Base-by-base conservation (phyloP, 1,284 basidiomycete genomes). In the Tremellales sp. region DNA sequence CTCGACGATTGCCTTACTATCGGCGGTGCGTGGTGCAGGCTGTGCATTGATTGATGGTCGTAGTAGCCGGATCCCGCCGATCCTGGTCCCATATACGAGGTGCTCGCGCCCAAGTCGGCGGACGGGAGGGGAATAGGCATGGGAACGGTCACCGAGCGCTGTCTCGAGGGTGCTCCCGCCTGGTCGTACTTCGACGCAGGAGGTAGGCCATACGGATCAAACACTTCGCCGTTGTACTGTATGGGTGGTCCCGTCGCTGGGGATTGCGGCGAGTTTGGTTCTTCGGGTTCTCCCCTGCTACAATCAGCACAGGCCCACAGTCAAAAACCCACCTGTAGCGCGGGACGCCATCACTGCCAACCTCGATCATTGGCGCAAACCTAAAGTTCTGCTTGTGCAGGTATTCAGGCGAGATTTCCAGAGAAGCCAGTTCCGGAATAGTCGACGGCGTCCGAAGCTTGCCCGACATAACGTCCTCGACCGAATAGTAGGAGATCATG, bases 401-500 rank as follows among this genome's bases (percentile, higher is more conserved):
- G 58, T 92, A 92, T 58, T 90, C 87, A 19, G 86, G 84, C 56
- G 83, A 85, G 67, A 97, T 94, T 51, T 86, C 83, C 27, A 97
- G 78, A 0, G 86, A 80, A 0, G 84, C 83, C 25, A 97, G 79
- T 70, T 97, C 92, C 0, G 90, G 87, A 0, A 94, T 78, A 2
- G 86, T 86, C 0, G 90, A 93, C 0, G 93, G 93, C 0, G 87
- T 80, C 26, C 91, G 82, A 6, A 97, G 79, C 26, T 89, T 84
- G 18, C 89, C 90, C 47, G 83, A 81, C 42, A 88, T 81, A 18
- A 95, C 90, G 66, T 97, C 93, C 57, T 90, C 86, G 48, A 94
- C 80, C 56, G 84, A 85, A 78, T 97, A 97, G 76, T 97, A 97
- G 1, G 91, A 95, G 43, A 97, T 89, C 51, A 97, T 80, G 68